Base-by-base conservation (phyloP, 192 early-diverging fungal genomes). In the Spinellus fusiger region DNA sequence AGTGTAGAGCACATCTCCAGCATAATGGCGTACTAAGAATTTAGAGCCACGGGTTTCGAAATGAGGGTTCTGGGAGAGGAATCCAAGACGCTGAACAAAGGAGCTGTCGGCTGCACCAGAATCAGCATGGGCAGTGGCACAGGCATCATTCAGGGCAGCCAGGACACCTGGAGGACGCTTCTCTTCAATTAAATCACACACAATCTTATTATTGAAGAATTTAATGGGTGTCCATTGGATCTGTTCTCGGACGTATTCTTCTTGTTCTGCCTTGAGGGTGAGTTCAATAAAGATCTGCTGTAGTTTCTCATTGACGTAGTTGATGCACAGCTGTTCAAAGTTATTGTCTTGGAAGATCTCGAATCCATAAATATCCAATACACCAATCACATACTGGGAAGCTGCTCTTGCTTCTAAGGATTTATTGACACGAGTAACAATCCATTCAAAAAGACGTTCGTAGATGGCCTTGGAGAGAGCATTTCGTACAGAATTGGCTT, bases 211-310 rank as follows among this genome's bases (percentile, higher is more conserved):
- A 80, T 99, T 98, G 78, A 99, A 99, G 71, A 92, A 99, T 56
- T 94, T 88, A 64, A 99, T 99, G n/a, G 94, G 95, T 13, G 92
- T 94, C 97, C 97, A 99, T 65, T 94, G 73, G 71, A 99, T 99
- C 55, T 91, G 85, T 78, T 99, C 97, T 47, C 85, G 78, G 54
- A 92, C 86, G 64, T 98, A 98, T 71, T 98, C 96, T 77, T 98
- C 95, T 80, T 98, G 96, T 77, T 99, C 96, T 6, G 92, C 84
- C 77, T 99, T 98, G 37, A 99, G 80, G 23, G 96, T 99, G 50
- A 99, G 75, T 76, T 98, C 94, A 57, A 99, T 99, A 66, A 99
- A 99, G 66, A 99, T 95, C 66, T 98, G 95, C 68, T 99, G 97
- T 54, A 98, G 77, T 68, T 91, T 91, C 65, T 98, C 94, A 73